Evolutionary conservation across 1,284 basidiomycete species (phyloP).

Genomic region (Melampsora americana): DNA sequence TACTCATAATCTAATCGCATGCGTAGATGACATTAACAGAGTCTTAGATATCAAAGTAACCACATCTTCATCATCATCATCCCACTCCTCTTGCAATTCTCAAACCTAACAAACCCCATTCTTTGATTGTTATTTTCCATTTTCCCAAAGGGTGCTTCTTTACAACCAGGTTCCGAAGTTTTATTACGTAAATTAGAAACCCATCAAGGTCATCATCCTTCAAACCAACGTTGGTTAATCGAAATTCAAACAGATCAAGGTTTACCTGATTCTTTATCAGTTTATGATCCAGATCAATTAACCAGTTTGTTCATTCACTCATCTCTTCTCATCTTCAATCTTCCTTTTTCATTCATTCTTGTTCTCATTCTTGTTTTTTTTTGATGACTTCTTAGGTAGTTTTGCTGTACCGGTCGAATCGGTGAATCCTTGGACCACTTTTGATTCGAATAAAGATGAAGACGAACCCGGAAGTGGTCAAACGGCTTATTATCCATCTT

Average conservation of each 20-base stretch:
- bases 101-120: background rate
- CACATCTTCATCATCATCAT: too few relatives aligned
- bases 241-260: slow-evolving; percentile 22
- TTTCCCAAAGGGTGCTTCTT: slow-evolving; percentile 1
- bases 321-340: background rate
- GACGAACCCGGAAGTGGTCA: slow-evolving; percentile 21
- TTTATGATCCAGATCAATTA: slow-evolving; percentile 20
- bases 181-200: slow-evolving; percentile 33
- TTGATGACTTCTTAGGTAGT: background rate
- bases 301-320: slow-evolving; percentile 5
- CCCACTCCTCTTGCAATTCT: too few relatives aligned
- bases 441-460: slow-evolving; percentile 13
- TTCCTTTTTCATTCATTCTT: background rate
- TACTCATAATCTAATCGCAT: slow-evolving; percentile 28
- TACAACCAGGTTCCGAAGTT: slow-evolving; percentile 25
- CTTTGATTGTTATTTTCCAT: background rate
- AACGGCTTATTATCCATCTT: slow-evolving; percentile 13
- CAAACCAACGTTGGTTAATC: slow-evolving; percentile 27
- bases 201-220: slow-evolving; percentile 17
- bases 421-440: slow-evolving; percentile 25
- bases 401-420: slow-evolving; percentile 27
- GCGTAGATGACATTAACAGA: slow-evolving; percentile 35
- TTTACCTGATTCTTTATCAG: slow-evolving; percentile 10
- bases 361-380: background rate
- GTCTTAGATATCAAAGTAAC: slow-evolving; percentile 39